These are phyloP conservation scores for Vitis hybrid DNA, from an alignment of 177 flowering plant genomes.

Conservation along the genomic window DNA sequence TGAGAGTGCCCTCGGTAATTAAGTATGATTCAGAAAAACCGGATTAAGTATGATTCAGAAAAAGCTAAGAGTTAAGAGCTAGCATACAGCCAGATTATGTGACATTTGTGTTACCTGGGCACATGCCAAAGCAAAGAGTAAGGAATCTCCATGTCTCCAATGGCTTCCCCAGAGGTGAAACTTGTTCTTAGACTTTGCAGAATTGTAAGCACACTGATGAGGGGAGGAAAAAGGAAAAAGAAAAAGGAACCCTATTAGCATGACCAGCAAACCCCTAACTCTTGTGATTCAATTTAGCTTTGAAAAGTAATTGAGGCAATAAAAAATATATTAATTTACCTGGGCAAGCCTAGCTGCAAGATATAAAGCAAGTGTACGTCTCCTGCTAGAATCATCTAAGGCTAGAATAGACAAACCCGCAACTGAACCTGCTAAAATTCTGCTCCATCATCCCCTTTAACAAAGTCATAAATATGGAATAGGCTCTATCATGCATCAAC, in stretches of 20 bases:
- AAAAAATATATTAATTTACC: conserved; percentile 35
- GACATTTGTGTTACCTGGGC: conserved; percentile 62
- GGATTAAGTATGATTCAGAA: too few species aligned
- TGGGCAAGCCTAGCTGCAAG: conserved; percentile 89
- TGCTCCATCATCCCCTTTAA: conserved; percentile 86
- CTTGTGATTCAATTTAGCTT: not conserved
- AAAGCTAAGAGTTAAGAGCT: not conserved
- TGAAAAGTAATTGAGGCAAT: not conserved
- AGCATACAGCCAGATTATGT: not conserved
- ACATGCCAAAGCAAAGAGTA: conserved; percentile 82
- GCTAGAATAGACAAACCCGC: conserved; percentile 93
- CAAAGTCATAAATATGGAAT: conserved; percentile 61
- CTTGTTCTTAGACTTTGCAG: conserved; percentile 90
- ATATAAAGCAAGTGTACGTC: conserved; percentile 95
- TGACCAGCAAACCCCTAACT: not conserved
- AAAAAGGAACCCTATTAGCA: not conserved
- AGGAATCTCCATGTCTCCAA: conserved; percentile 96
- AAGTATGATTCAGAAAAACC: too few species aligned
- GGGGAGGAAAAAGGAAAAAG: not conserved
- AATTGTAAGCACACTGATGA: conserved; percentile 88
- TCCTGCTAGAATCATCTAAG: conserved; percentile 77
- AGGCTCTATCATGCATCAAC: conserved; percentile 28
- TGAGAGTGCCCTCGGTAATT: too few species aligned
- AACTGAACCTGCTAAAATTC: conserved; percentile 95
- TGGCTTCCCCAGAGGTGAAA: conserved; percentile 98